Conservation (phyloP, 2,329 filamentous ascomycete species). For the Fusarium sp. region DNA sequence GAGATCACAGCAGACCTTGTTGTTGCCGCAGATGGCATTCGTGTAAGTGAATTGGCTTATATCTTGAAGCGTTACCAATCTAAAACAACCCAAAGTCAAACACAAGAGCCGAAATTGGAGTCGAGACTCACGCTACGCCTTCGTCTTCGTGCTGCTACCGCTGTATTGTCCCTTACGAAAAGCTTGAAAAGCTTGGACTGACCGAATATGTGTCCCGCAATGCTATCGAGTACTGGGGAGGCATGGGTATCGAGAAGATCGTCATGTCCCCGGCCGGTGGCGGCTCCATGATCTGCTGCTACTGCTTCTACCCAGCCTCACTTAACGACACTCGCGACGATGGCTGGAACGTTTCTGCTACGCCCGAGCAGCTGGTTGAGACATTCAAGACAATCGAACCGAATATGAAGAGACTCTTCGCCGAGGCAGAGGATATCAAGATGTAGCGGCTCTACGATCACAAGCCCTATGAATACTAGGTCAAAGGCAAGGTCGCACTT, state of each 20-base stretch:
- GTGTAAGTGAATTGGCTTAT: background rate
- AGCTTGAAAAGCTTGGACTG: background rate
- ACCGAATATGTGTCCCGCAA: background rate
- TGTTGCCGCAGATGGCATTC: background rate
- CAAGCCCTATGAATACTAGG: too few species aligned
- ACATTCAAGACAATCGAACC: too few species aligned
- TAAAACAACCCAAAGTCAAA: background rate
- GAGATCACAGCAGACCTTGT: background rate
- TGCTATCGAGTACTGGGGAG: background rate
- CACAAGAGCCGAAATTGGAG: background rate
- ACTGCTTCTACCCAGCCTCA: too few species aligned
- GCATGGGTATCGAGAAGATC: background rate
- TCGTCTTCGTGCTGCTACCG: background rate
- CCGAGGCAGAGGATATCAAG: too few species aligned
- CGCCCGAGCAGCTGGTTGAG: too few species aligned
- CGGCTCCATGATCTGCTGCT: too few species aligned
- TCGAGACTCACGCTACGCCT: background rate
- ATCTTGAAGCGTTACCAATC: fast-evolving
- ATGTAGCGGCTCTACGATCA: too few species aligned
- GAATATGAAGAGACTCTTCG: too few species aligned
- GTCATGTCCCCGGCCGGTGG: too few species aligned
- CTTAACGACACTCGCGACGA: too few species aligned
- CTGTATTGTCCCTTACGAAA: background rate
- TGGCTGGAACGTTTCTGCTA: too few species aligned
- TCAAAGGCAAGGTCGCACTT: too few species aligned